Base-by-base conservation (phyloP, 2,329 filamentous ascomycete species). In the Didymella sp. region DNA sequence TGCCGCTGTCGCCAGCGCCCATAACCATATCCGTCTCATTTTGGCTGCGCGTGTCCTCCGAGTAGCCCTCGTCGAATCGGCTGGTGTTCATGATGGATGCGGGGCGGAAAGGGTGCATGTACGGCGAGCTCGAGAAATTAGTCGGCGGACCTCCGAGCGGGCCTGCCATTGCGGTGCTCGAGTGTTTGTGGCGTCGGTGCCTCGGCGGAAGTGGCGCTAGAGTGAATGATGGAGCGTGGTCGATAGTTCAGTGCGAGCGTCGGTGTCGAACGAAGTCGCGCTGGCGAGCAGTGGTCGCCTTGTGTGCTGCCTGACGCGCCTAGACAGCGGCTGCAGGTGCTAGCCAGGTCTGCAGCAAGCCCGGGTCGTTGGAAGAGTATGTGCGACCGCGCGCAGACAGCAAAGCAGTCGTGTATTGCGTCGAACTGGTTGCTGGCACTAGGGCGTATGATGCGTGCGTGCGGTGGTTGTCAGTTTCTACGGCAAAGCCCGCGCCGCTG, bases 51-150 rank as follows among this genome's bases (percentile, higher is more conserved):
- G 83, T 85, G 45, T 93, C 90, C 73, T 95, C 91, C 6, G 91
- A 93, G 75, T 95, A 96, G 69, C 92, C 92, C 78, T 96, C 92
- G 78, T 96, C 91, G 56, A 92, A 84, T 46, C 70, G 65, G 62
- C 68, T 77, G 46, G 70, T 61, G 55, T 69, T 73, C 70, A 76
- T 76, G n/a, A 71, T 63, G 48, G 73, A 71, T 8, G 69, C 64
- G 43, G 73, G 69, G 33, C 73, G 70, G 66, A 76, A 74, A 28
- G 71, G 68, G 54, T 73, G 73, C 56, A 75, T 64, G 61, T 74
- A 76, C 22, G 73, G 65, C 42, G 74, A 66, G 21, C 47, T 60
- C n/a, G 64, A 61, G 60, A 75, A 75, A 51, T 67, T 54, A 22
- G 56, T 57, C 45, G 57, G 62, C 56, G 61, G 53, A 38, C 53